Evolutionary conservation across 1,284 basidiomycete species (phyloP), one percentile per base, ranked within the genome.

Genomic region (Rhodotorula sp.): DNA sequence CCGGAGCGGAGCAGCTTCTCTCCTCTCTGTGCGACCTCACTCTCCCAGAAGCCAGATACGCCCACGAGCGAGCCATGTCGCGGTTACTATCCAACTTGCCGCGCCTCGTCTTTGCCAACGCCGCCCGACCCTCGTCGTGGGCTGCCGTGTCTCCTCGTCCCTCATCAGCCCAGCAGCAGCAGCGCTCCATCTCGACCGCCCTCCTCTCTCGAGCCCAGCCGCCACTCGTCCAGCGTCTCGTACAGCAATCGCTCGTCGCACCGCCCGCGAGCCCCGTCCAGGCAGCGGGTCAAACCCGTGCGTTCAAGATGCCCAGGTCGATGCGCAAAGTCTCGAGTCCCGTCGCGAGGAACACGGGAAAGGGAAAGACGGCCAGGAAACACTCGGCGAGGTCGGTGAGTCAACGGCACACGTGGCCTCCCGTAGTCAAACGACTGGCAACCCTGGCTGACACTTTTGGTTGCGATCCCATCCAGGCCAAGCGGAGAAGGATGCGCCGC

Each of bases 291-390:
- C 71, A 73, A 61, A 59, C 60, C 5, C 59, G 72, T 23, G 51
- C 29, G 1, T 73, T 56, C 68, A 73, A 73, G 72, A 68, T 68
- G 68, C 72, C 72, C 31, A 51, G 49, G 34, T 64, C 57, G 43
- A 62, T 70, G 62, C 56, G 60, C 47, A 64, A 64, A 29, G 67
- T 65, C 57, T n/a, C 60, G 57, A 70, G 68, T 58, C 65, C 72
- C 3, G 12, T 68, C 18, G n/a, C 65, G 48, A 59, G 72, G 51
- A 70, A 63, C 59, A 31, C 39, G 8, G 67, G 70, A 3, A 59
- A 59, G 21, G 68, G 66, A 29, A 73, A 73, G 72, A 67, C 72
- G 26, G 68, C 72, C 20, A 59, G 68, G 63, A 73, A 62, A 47
- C 58, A 64, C n/a, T 52, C 48, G 3, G 68, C 65, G 12, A n/a